Base-by-base conservation (phyloP, 1,139 yeast species). In the Meyerozyma athensensis region DNA sequence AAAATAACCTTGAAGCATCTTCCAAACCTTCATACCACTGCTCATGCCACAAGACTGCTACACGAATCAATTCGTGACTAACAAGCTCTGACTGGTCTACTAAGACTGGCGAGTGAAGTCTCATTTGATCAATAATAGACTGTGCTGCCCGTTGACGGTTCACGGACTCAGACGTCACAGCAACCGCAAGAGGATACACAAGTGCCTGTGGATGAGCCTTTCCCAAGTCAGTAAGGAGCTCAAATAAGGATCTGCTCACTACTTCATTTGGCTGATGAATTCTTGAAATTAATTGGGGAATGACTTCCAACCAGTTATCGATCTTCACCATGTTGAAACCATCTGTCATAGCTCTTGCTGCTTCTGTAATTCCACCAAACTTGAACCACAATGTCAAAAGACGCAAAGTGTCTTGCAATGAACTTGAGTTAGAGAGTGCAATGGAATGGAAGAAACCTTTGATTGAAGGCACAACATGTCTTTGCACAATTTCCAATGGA, bases 1-100 rank as follows among this genome's bases (percentile, higher is more conserved):
- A 92, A 65, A 85, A 94, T 39, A 86, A 74, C 43, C 97, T 72
- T 4, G 96, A 89, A 1, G 98, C 98, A 64, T 92, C 97, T 56
- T 94, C 99, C 30, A 94, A 68, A 2, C 96, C 97, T 62, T 90
- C 98, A 52, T 90, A 90, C 98, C 99, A 94, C 57, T 85, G 85
- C 54, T 94, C 99, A 52, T 89, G 96, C 97, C 98, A 90, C 45
- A 92, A 65, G 2, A 92, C 97, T 1, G 97, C 97, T 12, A 89
- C 96, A 47, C 98, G 69, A 46, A 94, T 90, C 43, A 94, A 74
- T 53, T 94, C 98, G 47, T 81, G 81, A 64, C 96, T 85, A n/a
- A 92, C 97, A 43, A 90, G 61, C 49, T 89, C 96, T 0, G 97
- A 90, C 56, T 94, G 97, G 45, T 85, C 90, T 18, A 94, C 97